Evolutionary conservation across 495 filamentous ascomycete genomes (phyloP).

Genomic region (Penicillium desertorum): DNA sequence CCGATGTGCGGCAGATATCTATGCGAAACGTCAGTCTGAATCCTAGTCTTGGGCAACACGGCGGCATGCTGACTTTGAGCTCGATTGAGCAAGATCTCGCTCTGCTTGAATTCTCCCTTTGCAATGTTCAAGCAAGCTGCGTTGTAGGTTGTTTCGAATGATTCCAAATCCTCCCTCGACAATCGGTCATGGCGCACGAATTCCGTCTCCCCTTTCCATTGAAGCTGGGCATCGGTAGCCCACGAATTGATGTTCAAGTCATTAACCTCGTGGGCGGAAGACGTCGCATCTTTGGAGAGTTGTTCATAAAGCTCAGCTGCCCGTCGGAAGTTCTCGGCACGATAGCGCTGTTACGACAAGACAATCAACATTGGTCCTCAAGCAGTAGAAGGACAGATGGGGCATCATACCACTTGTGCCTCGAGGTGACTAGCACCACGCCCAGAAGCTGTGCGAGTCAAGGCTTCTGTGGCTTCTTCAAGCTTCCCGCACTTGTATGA

Average conservation of each 20-base stretch:
- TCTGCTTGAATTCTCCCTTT: constrained; percentile 70
- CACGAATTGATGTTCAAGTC: constrained; percentile 83
- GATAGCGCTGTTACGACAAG: constrained; percentile 60
- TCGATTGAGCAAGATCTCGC: constrained; percentile 75
- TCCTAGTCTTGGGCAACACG: neutral
- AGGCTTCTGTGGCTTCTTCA: constrained; percentile 63
- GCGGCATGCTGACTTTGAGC: constrained; percentile 56
- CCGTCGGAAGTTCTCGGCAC: constrained; percentile 74
- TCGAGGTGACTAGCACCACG: constrained; percentile 78
- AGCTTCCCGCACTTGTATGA: constrained; percentile 82
- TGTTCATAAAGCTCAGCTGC: constrained; percentile 68
- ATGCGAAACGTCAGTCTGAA: constrained; percentile 12
- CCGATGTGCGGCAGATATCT: constrained; percentile 80
- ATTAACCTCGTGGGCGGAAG: constrained; percentile 67
- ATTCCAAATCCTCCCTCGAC: constrained; percentile 74
- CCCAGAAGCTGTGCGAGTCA: constrained; percentile 47
- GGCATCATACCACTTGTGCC: constrained; percentile 72
- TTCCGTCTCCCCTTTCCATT: constrained; percentile 68
- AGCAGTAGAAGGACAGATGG: constrained; percentile 1
- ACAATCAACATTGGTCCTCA: constrained; percentile 5
- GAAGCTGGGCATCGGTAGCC: constrained; percentile 80
- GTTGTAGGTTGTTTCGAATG: constrained; percentile 93
- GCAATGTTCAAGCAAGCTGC: constrained; percentile 84
- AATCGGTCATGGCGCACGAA: constrained; percentile 56
- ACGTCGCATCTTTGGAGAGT: constrained; percentile 49